Percentiles rank a stretch among this genome's conserved stretches.
phyloP scores from a whole-genome alignment of 768 basidiomycete species.

The Suillus lakei region DNA sequence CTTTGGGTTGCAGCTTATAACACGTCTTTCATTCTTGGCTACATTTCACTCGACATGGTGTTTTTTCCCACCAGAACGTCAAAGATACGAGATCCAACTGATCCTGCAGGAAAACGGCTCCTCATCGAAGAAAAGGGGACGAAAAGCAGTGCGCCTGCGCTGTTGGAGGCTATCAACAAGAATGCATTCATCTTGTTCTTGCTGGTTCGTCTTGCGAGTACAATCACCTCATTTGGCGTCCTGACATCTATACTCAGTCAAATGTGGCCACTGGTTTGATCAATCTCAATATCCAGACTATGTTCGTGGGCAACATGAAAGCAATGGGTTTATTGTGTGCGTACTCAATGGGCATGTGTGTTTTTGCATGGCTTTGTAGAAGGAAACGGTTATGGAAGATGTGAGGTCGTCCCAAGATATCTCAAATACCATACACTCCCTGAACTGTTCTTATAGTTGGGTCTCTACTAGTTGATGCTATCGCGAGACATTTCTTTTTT shows the following conservation, averaged over 20 bases:
- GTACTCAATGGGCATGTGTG: constrained; percentile 66
- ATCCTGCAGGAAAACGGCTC: constrained; percentile 30
- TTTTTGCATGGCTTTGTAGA: constrained; percentile 62
- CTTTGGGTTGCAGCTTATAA: constrained; percentile 92
- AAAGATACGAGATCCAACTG: constrained; percentile 26
- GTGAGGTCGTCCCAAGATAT: constrained; percentile 6
- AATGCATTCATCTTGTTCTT: constrained; percentile 85
- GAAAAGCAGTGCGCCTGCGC: constrained; percentile 40
- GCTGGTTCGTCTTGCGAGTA: constrained; percentile 54
- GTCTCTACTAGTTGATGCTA: neutral
- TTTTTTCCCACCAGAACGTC: constrained; percentile 59
- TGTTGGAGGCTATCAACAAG: constrained; percentile 83
- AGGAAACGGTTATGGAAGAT: constrained; percentile 38
- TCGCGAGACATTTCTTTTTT: neutral
- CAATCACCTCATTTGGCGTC: neutral
- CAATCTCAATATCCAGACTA: constrained; percentile 80
- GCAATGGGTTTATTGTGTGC: constrained; percentile 65
- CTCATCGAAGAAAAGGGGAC: constrained; percentile 28
- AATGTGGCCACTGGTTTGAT: constrained; percentile 86
- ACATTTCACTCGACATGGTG: constrained; percentile 74
- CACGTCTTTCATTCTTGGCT: constrained; percentile 79
- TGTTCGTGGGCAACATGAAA: constrained; percentile 64
- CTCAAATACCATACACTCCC: neutral
- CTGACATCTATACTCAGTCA: constrained; percentile 53
- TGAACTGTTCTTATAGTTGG: neutral